Conservation (phyloP, 2,329 filamentous ascomycete genomes). For the Polychaeton citri region DNA sequence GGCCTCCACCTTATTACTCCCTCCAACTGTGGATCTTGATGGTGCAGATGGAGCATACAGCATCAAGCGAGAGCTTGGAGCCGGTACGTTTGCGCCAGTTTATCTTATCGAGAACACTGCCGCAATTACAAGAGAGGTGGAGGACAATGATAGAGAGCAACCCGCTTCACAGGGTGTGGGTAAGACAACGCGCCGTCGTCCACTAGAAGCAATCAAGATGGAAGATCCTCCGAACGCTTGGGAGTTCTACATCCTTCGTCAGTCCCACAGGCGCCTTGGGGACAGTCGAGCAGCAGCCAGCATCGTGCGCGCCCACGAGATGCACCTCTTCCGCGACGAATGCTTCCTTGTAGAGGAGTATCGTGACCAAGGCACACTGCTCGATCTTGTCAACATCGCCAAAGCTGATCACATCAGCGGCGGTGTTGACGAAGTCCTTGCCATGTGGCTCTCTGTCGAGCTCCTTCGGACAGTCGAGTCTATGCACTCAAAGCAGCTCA, state of each 20-base stretch:
- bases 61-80: conserved; percentile 73
- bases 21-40: conserved; percentile 55
- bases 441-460: conserved; percentile 93
- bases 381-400: conserved; percentile 88
- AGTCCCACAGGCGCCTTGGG: conserved; percentile 63
- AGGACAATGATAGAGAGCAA: conserved; percentile 33
- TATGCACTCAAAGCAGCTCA: conserved; percentile 62
- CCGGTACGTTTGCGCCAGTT: conserved; percentile 88
- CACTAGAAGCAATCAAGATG: conserved; percentile 83
- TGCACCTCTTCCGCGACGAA: conserved; percentile 85
- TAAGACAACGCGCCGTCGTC: conserved; percentile 43
- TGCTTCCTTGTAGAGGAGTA: conserved; percentile 81
- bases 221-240: conserved; percentile 77
- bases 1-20: conserved; percentile 42
- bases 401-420: conserved; percentile 46
- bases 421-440: conserved; percentile 77
- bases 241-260: conserved; percentile 94
- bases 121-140: conserved; percentile 18
- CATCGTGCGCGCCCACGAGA: conserved; percentile 70
- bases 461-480: conserved; percentile 81
- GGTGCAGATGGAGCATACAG: conserved; percentile 56
- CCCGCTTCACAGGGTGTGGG: conserved; percentile 40
- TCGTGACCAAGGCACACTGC: conserved; percentile 75
- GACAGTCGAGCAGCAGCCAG: conserved; percentile 57
- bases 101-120: conserved; percentile 66